These are phyloP conservation scores for Entophlyctis luteolus DNA, from an alignment of 192 early-diverging fungal species.

Conservation along the genomic window DNA sequence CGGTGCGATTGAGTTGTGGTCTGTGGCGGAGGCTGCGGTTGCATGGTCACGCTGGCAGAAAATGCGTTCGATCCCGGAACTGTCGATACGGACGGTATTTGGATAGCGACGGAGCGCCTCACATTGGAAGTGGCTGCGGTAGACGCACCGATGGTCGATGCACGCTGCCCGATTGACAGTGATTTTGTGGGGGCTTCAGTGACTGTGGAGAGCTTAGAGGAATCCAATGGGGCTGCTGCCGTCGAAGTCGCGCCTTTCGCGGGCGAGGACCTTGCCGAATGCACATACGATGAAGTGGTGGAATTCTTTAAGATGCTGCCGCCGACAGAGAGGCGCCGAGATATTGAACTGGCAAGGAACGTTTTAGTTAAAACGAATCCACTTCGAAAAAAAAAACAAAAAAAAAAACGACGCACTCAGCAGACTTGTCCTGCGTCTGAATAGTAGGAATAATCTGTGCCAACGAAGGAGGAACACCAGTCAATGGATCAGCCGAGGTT, in stretches of 20 bases:
- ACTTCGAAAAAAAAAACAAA: no score
- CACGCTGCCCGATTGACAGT: background rate
- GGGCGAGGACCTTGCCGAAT: no score
- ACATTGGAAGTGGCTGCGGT: background rate
- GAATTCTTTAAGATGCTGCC: background rate
- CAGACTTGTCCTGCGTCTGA: background rate
- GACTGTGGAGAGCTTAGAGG: background rate
- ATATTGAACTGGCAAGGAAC: no score
- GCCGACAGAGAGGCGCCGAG: no score
- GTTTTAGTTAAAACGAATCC: background rate
- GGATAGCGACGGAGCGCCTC: background rate
- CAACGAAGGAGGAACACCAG: background rate
- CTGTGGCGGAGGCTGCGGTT: background rate
- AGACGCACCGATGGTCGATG: background rate
- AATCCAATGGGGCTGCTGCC: no score
- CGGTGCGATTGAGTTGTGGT: background rate
- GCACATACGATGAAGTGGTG: no score
- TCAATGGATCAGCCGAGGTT: background rate
- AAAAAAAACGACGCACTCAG: no score
- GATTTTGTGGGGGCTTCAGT: background rate
- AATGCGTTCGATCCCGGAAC: background rate
- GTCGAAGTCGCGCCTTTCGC: background rate
- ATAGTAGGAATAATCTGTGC: no score
- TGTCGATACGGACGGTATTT: background rate
- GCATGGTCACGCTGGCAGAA: background rate